Base-by-base conservation (phyloP, 2,329 filamentous ascomycete species). In the Penicillium rolfsii region DNA sequence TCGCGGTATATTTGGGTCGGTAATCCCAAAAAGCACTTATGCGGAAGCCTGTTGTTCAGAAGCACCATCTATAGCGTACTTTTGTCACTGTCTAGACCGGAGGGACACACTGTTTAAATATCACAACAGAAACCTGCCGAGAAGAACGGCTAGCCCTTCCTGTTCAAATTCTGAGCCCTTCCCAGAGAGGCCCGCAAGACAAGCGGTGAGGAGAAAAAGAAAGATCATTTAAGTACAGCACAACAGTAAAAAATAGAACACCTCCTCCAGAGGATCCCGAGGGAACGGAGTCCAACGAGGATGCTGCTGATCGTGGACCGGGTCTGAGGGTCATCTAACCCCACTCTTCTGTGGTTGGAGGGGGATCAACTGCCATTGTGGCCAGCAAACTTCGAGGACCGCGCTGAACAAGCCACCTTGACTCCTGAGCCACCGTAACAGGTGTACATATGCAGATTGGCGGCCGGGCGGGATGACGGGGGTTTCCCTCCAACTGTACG, bases 211-310 rank as follows among this genome's bases (percentile, higher is more conserved):
- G 26, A 38, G 41, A 22, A 16, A 28, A 57, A 45, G 36, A 56
- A 55, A 54, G 26, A 59, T 9, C 19, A 22, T 22, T 46, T 28
- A 48, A 33, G 30, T 11, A 33, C 30, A 33, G 19, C 19, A 22
- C 19, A 22, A 22, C 19, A 33, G 11, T 36, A 9, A 45, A 36
- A 57, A 64, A 63, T 57, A 30, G 26, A 7, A 48, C 43, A 53
- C 57, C 62, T 46, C 63, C 61, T 63, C 58, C 45, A 54, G 33
- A 55, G 30, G 61, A 55, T 66, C 64, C 66, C 67, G 64, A 68
- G 52, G 57, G 58, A 60, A 62, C 55, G 67, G 67, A 60, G 55
- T 55, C 61, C 64, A 68, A 68, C 63, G 63, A 68, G 63, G 56
- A 59, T 58, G 48, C 49, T 58, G 66, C 58, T 67, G 67, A 68